Base-by-base conservation (phyloP, 1,284 basidiomycete genomes). In the Puccinia hordei region DNA sequence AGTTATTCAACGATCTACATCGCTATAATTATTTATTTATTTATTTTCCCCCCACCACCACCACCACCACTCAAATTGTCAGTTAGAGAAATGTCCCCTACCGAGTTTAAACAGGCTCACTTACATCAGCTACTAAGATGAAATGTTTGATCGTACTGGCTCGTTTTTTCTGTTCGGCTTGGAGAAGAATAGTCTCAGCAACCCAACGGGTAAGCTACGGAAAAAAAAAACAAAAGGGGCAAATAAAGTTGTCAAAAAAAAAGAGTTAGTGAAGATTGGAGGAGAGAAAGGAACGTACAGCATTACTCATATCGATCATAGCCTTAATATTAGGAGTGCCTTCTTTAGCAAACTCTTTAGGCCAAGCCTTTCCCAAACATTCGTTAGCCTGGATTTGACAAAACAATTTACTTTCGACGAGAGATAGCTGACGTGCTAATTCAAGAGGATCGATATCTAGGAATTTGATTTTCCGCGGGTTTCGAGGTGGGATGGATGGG, bases 381-480 rank as follows among this genome's bases (percentile, higher is more conserved):
- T 99, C 96, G 86, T 93, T 92, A 0, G 94, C 92, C 59, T 91
- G 90, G 83, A 99, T 95, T 84, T 90, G 91, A 85, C 91, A 90
- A 87, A 96, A 99, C 68, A 98, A 87, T 55, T 90, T 89, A 82
- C 92, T 92, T 86, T 99, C 97, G 88, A 97, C 89, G 80, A 98
- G 90, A 0, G 97, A 98, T 76, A 99, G 87, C 85, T 99, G 97
- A 55, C 97, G 89, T 0, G 95, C 96, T 24, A 99, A 86, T 86
- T 99, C 97, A 44, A 95, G 86, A 0, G 95, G 89, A 83, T 99
- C 94, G 69, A 97, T 90, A 82, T 96, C 94, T n/a, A 91, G 86
- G 24, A 96, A 88, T 83, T 93, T 94, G 82, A 94, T 86, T 86
- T 91, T 93, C 86, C 90, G 92, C 82, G 88, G 87, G 69, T 89